Base-by-base conservation (phyloP, 1,284 basidiomycete species). In the Xanthoconium separans region DNA sequence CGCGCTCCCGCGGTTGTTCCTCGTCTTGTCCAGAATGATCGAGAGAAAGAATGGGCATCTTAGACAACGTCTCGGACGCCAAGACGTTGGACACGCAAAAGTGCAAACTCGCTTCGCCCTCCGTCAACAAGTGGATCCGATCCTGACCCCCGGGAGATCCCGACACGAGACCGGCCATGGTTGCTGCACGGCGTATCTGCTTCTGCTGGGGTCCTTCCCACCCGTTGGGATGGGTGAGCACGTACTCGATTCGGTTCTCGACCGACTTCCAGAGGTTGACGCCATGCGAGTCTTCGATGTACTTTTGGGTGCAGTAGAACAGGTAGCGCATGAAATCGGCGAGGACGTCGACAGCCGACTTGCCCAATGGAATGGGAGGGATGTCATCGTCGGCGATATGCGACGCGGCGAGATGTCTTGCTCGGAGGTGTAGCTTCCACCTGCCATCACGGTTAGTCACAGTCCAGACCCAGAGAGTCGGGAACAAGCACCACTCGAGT, bases 401-500 rank as follows among this genome's bases (percentile, higher is more conserved):
- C 31, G 60, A 55, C 1, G 61, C 60, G 46, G 55, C 64, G 37
- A 74, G 61, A 18, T 70, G 66, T n/a, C 59, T 59, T 6, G 78
- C 77, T 1, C 78, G 75, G 3, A 85, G 65, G 58, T 82, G 76
- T 0, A 85, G 64, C 61, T 85, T 84, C 71, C 83, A 85, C 83
- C 82, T 84, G 20, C n/a, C 10, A 16, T n/a, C 6, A 22, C 22
- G 22, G 20, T 41, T 22, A 41, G 6, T 12, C 8, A 9, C 24
- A 20, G 39, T 3, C 7, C 10, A 10, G 40, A 24, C 20, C 4
- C 9, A 39, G 15, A 1, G 3, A 13, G 13, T 12, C 40, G 11
- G 10, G 40, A 15, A 24, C 29, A 54, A 29, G 58, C 57, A 82
- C 82, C 81, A 84, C 65, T 81, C 77, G 0, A 78, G 75, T 36